Evolutionary conservation across 2,329 filamentous ascomycete genomes (phyloP).

Genomic region (Grosmannia serpens): DNA sequence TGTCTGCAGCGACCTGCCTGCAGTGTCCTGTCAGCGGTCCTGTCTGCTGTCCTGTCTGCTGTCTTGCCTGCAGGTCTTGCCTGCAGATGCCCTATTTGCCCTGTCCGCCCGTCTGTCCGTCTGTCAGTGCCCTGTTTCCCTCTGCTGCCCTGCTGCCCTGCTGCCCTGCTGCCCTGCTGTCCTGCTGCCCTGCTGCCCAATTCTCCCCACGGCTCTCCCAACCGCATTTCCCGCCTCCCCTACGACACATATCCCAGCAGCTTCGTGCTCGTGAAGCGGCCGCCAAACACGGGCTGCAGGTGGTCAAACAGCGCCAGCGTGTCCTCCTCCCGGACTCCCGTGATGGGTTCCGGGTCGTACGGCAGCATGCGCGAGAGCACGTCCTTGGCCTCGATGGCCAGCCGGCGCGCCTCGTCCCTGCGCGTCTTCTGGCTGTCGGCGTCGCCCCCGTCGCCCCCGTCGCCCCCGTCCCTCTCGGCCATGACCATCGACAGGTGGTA

Average conservation of each 20-base stretch:
- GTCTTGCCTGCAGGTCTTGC: too few species aligned
- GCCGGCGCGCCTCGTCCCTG: background rate
- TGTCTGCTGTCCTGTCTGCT: too few species aligned
- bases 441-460: background rate
- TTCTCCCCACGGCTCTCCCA: background rate
- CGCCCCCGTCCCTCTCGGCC: background rate
- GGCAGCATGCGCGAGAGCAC: slow-evolving; percentile 12
- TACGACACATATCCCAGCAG: slow-evolving; percentile 8
- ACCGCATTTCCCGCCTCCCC: too few species aligned
- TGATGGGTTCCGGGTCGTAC: slow-evolving; percentile 10
- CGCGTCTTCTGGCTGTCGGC: background rate
- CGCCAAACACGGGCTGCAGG: slow-evolving; percentile 12
- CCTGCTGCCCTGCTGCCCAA: too few species aligned
- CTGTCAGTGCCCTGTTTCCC: background rate
- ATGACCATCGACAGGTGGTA: slow-evolving; percentile 11
- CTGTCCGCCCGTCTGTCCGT: too few species aligned
- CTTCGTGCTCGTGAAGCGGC: slow-evolving; percentile 10
- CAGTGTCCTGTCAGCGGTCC: too few species aligned
- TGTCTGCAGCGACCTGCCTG: too few species aligned
- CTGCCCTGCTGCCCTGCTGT: too few species aligned
- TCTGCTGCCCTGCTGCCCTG: too few species aligned
- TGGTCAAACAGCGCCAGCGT: slow-evolving; percentile 12
- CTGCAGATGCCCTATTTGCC: too few species aligned
- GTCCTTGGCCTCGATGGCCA: slow-evolving; percentile 11
- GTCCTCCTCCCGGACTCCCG: slow-evolving; percentile 8